Conservation (phyloP, 2,329 filamentous ascomycete species). For the Xylariaceae sp. region DNA sequence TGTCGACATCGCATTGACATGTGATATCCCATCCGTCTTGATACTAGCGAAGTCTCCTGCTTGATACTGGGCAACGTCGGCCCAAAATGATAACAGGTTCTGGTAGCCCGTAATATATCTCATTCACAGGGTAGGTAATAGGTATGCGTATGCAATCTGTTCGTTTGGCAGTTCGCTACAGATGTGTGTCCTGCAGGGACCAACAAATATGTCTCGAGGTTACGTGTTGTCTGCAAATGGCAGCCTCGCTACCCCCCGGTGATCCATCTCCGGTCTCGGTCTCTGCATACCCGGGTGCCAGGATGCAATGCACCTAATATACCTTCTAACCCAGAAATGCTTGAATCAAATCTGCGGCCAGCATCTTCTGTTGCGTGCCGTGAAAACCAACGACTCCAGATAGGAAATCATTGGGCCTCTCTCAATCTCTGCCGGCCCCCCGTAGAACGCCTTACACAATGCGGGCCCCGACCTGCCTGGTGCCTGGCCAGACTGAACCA, state of each 20-base stretch:
- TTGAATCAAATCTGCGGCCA: neutral
- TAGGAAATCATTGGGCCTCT: constrained; percentile 12
- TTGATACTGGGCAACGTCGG: too few species aligned
- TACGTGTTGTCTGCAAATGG: neutral
- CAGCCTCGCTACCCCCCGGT: neutral
- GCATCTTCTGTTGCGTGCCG: neutral
- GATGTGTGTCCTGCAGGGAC: too few species aligned
- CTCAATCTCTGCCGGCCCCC: constrained; percentile 24
- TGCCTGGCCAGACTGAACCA: constrained; percentile 12
- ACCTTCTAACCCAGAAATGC: neutral
- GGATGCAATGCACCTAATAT: neutral
- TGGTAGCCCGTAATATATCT: too few species aligned
- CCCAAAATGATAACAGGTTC: too few species aligned
- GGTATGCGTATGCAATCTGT: too few species aligned
- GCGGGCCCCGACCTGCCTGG: constrained; percentile 23
- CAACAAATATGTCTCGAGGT: neutral
- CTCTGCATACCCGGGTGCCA: neutral
- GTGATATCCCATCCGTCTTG: constrained; percentile 1
- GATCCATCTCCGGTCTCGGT: neutral
- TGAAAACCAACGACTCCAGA: constrained; percentile 2
- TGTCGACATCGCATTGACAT: neutral
- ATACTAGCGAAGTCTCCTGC: too few species aligned
- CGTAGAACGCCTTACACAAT: constrained; percentile 31
- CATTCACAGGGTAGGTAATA: too few species aligned
- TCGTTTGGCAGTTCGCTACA: neutral